Base-by-base conservation (phyloP, 2,329 filamentous ascomycete genomes). In the Colletotrichum limetticola region DNA sequence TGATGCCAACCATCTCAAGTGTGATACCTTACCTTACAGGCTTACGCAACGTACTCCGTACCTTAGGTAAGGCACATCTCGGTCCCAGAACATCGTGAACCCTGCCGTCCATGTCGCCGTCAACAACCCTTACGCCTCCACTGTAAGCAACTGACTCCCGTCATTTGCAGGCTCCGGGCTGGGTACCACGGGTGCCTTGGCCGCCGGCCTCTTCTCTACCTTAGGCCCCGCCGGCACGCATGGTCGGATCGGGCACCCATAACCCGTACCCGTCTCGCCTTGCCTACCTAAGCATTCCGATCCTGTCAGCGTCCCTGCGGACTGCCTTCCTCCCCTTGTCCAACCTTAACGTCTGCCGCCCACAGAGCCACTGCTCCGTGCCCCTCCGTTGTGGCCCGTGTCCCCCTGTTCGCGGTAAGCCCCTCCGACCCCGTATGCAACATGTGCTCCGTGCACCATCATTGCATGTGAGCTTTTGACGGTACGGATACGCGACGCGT, bases 401-500 rank as follows among this genome's bases (percentile, higher is more conserved):
- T 19, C 9, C 59, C 60, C 60, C 42, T 30, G 59, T 62, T 26
- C 28, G 46, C 42, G 30, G n/a, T 37, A 60, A 67, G 56, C 57
- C 52, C 53, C 32, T 14, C 52, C 35, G 28, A 62, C 56, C 61
- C 53, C 61, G 35, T 59, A 30, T 24, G 30, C 6, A 7, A 57
- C 24, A 35, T 42, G 5, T 49, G 42, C 42, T 22, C 35, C 49
- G 55, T 65, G 66, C 66, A 55, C 28, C 22, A 65, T 19, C n/a
- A 46, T 22, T 16, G 26, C 60, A 65, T 42, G 16, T 42, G 37
- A 42, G 37, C 37, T 42, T 42, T 42, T 42, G 37, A 19, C 4
- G 37, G 37, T 42, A 42, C 6, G 14, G 37, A 42, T 32, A 37
- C 35, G 56, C 66, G 71, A 71, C 71, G 71, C 71, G 71, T 73